Conservation (phyloP, 257 asterid species). For the Fraxinus cuspidata region DNA sequence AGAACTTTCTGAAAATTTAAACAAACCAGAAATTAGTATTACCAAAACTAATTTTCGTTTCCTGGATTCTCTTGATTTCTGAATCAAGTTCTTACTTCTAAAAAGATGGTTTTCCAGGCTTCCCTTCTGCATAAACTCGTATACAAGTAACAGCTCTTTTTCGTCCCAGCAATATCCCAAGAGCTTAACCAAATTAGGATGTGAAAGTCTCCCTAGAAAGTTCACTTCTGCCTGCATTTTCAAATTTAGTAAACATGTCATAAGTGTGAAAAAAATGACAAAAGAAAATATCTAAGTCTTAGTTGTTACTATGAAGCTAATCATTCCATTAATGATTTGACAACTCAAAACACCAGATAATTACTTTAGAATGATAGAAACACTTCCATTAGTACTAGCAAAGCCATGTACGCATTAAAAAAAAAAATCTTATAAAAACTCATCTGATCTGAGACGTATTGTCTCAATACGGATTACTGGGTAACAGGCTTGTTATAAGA, state of each 20-base stretch:
- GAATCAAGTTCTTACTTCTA: constrained; percentile 42
- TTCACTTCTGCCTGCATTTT: constrained; percentile 59
- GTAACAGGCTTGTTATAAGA: background rate
- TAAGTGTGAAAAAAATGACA: constrained; percentile 1
- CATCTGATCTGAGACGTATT: background rate
- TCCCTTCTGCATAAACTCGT: constrained; percentile 59
- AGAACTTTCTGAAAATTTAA: constrained; percentile 37
- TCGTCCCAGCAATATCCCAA: constrained; percentile 68
- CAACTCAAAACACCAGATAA: background rate
- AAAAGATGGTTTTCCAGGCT: constrained; percentile 69
- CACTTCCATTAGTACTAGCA: constrained; percentile 1
- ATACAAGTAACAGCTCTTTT: constrained; percentile 53
- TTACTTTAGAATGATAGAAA: background rate
- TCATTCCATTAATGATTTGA: background rate
- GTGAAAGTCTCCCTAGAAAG: constrained; percentile 57
- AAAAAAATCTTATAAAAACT: background rate
- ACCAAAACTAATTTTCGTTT: background rate
- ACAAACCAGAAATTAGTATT: constrained; percentile 14
- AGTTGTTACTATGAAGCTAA: background rate
- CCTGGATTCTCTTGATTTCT: constrained; percentile 1
- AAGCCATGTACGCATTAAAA: background rate
- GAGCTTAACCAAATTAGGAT: constrained; percentile 63
- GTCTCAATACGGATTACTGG: background rate
- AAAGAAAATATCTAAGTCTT: background rate
- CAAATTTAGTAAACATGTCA: background rate